A percentile compares a stretch with the other conserved stretches of the same genome.
These are phyloP conservation scores for Brassica hybrid DNA, from an alignment of 441 rosid species.

Conservation along the genomic window DNA sequence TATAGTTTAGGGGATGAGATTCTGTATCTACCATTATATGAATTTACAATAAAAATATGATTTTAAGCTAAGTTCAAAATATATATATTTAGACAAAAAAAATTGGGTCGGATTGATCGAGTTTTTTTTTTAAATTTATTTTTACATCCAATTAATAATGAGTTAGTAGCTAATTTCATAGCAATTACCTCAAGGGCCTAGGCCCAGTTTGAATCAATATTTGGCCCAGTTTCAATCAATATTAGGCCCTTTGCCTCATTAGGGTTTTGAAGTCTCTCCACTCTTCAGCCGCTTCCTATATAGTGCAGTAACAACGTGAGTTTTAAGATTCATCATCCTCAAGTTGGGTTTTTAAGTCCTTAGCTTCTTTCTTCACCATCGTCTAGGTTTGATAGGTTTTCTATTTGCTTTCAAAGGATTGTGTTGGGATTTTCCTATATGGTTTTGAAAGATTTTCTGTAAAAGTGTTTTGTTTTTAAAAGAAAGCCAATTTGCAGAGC, in stretches of 20 bases:
- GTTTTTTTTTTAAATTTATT: too few species aligned
- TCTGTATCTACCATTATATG: too few species aligned
- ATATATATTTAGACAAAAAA: too few species aligned
- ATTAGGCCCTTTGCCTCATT: background rate
- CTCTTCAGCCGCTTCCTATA: background rate
- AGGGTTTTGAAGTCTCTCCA: background rate
- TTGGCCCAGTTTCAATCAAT: background rate
- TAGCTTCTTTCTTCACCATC: background rate
- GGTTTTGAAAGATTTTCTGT: background rate
- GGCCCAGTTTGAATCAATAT: background rate
- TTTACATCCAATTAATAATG: background rate
- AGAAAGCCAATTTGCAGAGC: slow-evolving; percentile 94
- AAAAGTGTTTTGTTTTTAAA: background rate
- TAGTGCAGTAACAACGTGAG: background rate
- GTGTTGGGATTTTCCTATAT: too few species aligned
- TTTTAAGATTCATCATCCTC: background rate
- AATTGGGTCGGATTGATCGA: too few species aligned
- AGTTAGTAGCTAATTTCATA: background rate
- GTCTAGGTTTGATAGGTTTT: background rate
- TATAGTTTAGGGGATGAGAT: too few species aligned
- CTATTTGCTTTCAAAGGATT: background rate
- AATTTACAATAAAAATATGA: too few species aligned
- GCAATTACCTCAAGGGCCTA: background rate
- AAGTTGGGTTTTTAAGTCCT: background rate
- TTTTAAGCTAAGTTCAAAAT: too few species aligned